Evolutionary conservation across 2,329 filamentous ascomycete genomes (phyloP).

Genomic region (Fusarium avenaceum): DNA sequence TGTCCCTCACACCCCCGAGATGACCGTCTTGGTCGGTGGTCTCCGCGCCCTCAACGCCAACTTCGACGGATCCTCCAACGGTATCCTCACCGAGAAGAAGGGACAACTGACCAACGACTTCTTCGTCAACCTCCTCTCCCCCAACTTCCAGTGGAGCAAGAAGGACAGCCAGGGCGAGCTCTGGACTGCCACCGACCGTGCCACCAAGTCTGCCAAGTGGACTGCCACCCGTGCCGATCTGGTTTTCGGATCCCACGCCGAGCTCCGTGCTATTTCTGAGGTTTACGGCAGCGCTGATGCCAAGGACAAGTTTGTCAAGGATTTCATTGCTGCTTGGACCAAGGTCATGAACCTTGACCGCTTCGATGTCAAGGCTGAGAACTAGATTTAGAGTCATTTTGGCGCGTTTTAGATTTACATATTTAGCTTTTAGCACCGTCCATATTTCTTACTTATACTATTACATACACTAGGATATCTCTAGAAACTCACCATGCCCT

Average conservation of each 20-base stretch:
- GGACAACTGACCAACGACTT: conserved; percentile 83
- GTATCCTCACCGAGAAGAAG: conserved; percentile 76
- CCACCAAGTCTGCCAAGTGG: conserved; percentile 76
- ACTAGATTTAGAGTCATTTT: neutral
- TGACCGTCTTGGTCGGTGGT: conserved; percentile 79
- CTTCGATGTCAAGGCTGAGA: conserved; percentile 64
- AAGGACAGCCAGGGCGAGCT: conserved; percentile 63
- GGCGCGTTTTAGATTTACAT: conserved; percentile 9
- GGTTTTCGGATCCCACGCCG: conserved; percentile 79
- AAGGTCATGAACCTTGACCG: conserved; percentile 83
- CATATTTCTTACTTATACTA: neutral
- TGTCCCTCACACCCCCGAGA: conserved; percentile 77
- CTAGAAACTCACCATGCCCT: too few relatives aligned
- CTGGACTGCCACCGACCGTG: conserved; percentile 75
- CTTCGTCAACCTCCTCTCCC: conserved; percentile 83
- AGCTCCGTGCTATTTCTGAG: conserved; percentile 78
- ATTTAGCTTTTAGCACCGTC: neutral
- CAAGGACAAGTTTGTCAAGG: conserved; percentile 74
- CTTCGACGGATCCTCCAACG: conserved; percentile 75
- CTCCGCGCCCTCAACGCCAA: conserved; percentile 78
- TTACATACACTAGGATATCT: neutral
- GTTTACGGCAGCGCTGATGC: conserved; percentile 74
- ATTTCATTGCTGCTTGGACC: conserved; percentile 78
- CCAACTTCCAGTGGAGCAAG: conserved; percentile 70
- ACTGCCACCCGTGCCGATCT: conserved; percentile 77